Conservation (phyloP, 2,329 filamentous ascomycete species). For the Trichoderma asperellum region DNA sequence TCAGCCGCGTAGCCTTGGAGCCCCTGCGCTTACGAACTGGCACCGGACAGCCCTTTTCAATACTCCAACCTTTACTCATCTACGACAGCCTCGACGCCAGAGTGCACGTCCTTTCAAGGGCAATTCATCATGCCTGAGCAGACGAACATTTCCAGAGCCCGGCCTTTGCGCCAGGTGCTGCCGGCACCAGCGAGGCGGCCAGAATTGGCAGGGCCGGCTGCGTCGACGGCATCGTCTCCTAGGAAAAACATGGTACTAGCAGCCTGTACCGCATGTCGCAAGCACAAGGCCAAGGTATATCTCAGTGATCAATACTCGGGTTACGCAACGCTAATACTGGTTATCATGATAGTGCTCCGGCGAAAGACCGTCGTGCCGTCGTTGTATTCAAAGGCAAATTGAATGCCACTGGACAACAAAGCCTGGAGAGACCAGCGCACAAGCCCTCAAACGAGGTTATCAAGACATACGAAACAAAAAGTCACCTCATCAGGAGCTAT, state of each 20-base stretch:
- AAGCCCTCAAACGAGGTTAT: neutral
- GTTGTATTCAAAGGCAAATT: neutral
- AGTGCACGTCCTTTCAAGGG: neutral
- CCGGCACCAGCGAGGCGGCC: neutral
- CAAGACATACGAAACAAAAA: neutral
- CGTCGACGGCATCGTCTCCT: neutral
- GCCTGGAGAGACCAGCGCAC: neutral
- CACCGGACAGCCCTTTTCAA: neutral
- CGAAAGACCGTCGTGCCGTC: neutral
- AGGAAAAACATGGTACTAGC: neutral
- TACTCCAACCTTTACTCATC: neutral
- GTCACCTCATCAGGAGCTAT: neutral
- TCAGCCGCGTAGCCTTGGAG: neutral
- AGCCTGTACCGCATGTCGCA: slow-evolving; percentile 4
- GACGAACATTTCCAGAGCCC: neutral
- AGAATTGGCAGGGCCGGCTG: neutral
- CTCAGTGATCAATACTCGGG: neutral
- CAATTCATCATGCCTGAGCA: neutral
- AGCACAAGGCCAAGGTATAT: neutral
- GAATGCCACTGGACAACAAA: slow-evolving; percentile 4
- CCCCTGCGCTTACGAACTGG: neutral
- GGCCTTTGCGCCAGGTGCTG: neutral
- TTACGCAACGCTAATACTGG: neutral
- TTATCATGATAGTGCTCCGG: neutral
- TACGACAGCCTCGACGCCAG: neutral